phyloP scores from a whole-genome alignment of 441 rosid genomes.

The Omphalea diandra region DNA sequence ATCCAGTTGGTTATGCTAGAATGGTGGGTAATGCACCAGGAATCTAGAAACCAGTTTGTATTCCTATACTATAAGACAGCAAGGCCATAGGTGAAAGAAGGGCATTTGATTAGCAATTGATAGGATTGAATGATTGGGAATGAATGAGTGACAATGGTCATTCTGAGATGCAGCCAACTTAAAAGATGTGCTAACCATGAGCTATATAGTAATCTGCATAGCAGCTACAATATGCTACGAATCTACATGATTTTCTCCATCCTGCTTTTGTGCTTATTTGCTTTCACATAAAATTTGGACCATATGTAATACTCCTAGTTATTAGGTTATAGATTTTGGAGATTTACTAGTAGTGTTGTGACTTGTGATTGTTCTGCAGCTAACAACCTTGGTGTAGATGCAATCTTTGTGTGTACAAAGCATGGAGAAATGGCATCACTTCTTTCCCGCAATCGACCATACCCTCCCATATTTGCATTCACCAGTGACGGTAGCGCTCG shows the following conservation, averaged over 20 bases:
- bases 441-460: slow-evolving; percentile 79
- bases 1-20: neutral
- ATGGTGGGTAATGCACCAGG: neutral
- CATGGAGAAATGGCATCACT: slow-evolving; percentile 86
- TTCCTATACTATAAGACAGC: no score
- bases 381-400: slow-evolving; percentile 80
- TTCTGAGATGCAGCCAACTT: no score
- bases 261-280: neutral
- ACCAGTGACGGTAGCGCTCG: slow-evolving; percentile 54
- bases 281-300: neutral
- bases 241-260: neutral
- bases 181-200: no score
- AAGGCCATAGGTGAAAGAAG: neutral
- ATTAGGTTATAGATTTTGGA: neutral
- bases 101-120: neutral
- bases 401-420: slow-evolving; percentile 79
- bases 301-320: neutral
- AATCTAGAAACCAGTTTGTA: neutral
- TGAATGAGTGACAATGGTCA: neutral
- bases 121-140: no score
- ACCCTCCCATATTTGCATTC: slow-evolving; percentile 90
- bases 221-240: no score
- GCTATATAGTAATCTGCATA: no score
- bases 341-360: neutral
- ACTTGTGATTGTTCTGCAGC: slow-evolving; percentile 50